Evolutionary conservation across 306 rosid species (phyloP), one percentile per base, ranked within the genome.

Genomic region (Medicago arabica): DNA sequence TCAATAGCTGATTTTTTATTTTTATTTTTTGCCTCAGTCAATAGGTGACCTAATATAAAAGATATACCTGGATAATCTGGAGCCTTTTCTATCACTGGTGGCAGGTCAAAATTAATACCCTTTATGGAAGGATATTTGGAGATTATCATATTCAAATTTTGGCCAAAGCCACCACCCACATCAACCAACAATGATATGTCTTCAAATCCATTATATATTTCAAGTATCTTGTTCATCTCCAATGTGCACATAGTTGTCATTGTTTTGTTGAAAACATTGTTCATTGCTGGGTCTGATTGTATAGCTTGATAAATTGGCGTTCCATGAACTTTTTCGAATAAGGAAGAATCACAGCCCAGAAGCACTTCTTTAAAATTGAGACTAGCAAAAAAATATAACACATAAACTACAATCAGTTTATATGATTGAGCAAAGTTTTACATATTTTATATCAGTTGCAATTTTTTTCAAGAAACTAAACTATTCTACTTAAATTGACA

Each of bases 131-230:
- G 78, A 44, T 81, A 81, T 50, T 71, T 76, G 4, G 78, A 71
- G n/a, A 76, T 49, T 5, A 81, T 64, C 75, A 63, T 55, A 44
- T 71, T 71, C 15, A 81, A 67, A 19, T 8, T 44, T 65, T 76
- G 78, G 0, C 75, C 85, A 55, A 43, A 7, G 0, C 81, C 81
- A 1, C 85, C 85, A 3, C 85, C 85, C 28, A 71, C 78, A 71
- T 76, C 85, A 54, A 81, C 74, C 6, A 81, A 43, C 21, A 74
- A 19, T 8, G 78, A 71, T 19, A 81, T 64, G 46, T 49, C 85
- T 36, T 82, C 85, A 77, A 82, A 82, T n/a, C 82, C 82, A 11
- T 2, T 12, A 8, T 82, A 82, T 55, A n/a, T 57, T 76, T 82
- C 71, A 17, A 76, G 68, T n/a, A 82, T 55, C 41, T 28, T 76